Conservation (phyloP, 495 filamentous ascomycete species). For the Penicillium psychrofluorescens region DNA sequence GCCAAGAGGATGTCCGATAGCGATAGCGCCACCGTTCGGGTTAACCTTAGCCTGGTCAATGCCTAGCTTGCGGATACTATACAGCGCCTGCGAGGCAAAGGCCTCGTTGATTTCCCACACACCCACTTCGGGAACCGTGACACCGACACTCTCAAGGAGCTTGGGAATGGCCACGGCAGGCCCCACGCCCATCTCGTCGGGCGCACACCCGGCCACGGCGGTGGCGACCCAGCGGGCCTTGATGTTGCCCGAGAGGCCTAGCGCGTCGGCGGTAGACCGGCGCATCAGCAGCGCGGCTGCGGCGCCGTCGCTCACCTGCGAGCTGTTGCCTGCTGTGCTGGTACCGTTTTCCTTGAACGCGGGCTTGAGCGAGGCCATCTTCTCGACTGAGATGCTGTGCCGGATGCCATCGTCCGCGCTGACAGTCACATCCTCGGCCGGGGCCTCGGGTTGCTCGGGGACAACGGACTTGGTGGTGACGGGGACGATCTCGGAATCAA, state of each 20-base stretch:
- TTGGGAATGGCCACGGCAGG: slow-evolving; percentile 82
- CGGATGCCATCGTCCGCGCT: slow-evolving; percentile 78
- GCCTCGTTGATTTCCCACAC: slow-evolving; percentile 98
- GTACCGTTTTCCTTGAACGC: slow-evolving; percentile 67
- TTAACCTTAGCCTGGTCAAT: slow-evolving; percentile 66
- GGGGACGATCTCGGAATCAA: slow-evolving; percentile 72
- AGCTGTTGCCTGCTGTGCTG: slow-evolving; percentile 82
- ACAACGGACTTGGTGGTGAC: slow-evolving; percentile 56
- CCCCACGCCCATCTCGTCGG: slow-evolving; percentile 92
- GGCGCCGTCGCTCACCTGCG: slow-evolving; percentile 82
- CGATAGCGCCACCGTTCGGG: slow-evolving; percentile 89
- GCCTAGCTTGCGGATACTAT: slow-evolving; percentile 70
- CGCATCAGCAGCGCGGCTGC: slow-evolving; percentile 78
- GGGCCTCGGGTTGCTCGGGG: slow-evolving; percentile 51
- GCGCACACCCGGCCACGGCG: slow-evolving; percentile 64
- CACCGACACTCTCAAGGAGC: slow-evolving; percentile 56
- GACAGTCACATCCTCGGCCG: slow-evolving; percentile 53
- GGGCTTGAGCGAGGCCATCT: slow-evolving; percentile 72
- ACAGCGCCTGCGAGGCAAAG: slow-evolving; percentile 82
- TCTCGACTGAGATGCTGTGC: slow-evolving; percentile 55
- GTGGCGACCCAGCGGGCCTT: slow-evolving; percentile 75
- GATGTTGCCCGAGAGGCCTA: slow-evolving; percentile 61
- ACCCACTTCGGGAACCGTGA: slow-evolving; percentile 61
- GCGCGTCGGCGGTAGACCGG: slow-evolving; percentile 67
- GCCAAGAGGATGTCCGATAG: slow-evolving; percentile 87